Base-by-base conservation (phyloP, 495 filamentous ascomycete genomes). In the Schizothecium vesticola region DNA sequence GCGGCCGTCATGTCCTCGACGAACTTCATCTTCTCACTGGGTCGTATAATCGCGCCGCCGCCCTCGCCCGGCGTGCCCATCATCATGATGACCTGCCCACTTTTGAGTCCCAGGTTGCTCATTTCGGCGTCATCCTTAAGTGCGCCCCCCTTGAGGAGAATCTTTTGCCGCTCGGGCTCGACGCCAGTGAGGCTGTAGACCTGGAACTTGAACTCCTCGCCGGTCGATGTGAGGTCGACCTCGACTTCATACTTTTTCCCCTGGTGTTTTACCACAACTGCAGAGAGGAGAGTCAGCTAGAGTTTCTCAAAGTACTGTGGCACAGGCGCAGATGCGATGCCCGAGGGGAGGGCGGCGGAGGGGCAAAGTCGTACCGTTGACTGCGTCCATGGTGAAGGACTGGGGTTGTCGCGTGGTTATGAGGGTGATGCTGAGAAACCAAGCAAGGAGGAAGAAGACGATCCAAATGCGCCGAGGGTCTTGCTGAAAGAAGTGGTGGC, bases 1-100 rank as follows among this genome's bases (percentile, higher is more conserved):
- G 94, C 94, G 74, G 95, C 95, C 5, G 93, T 96, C 95, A 99
- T 97, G 76, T 99, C 95, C 77, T 99, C 95, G 71, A 96, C 76
- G 72, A 99, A 99, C 78, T 89, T 93, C 74, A 93, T 84, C 68
- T 84, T 84, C 77, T 97, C 91, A 71, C 90, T 92, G 9, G 96
- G 96, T 25, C 88, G 85, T 66, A 86, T 85, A 60, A 97, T 81
- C 24, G 80, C 80, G 10, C 80, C 85, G 56, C 86, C 86, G 29
- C 80, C 86, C 25, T 84, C 86, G 16, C 90, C 87, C 2, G 95
- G 91, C 3, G 92, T 96, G 19, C 96, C 95, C 89, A 99, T 92
- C 92, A 99, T 96, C 90, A 96, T 96, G 78, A 98, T 92, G 7
- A 82, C 87, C 74, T 96, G 91, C 61, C 91, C 90, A 9, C 91